phyloP scores from a whole-genome alignment of 2,329 filamentous ascomycete species.

The Aspergillus sp. region DNA sequence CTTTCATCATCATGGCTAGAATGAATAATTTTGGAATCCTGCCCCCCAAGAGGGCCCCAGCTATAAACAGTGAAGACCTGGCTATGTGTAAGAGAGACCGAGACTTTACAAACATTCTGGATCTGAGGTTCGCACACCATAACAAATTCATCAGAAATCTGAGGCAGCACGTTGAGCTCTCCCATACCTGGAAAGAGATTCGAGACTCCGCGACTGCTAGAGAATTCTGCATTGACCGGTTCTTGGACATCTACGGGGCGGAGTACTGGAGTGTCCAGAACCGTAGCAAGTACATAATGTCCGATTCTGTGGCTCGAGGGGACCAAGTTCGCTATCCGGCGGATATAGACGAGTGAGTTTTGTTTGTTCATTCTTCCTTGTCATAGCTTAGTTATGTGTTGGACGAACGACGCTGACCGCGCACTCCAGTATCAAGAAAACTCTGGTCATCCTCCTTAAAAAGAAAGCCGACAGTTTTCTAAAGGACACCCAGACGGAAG shows the following conservation, averaged over 20 bases:
- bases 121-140: conserved; percentile 20
- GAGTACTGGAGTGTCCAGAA: conserved; percentile 24
- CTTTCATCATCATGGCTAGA: background rate
- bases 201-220: conserved; percentile 4
- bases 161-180: conserved; percentile 11
- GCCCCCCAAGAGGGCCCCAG: background rate
- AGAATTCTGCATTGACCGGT: conserved; percentile 14
- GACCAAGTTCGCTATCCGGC: conserved; percentile 20
- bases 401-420: background rate
- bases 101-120: conserved; percentile 24
- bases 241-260: conserved; percentile 19
- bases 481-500: background rate
- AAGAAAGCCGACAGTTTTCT: conserved; percentile 16
- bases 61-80: background rate
- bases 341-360: conserved; percentile 20
- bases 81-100: conserved; percentile 10
- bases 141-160: conserved; percentile 16
- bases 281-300: conserved; percentile 19
- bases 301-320: conserved; percentile 17
- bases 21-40: background rate
- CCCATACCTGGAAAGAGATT: conserved; percentile 15
- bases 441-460: conserved; percentile 18
- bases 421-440: conserved; percentile 13
- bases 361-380: background rate
- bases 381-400: background rate